Base-by-base conservation (phyloP, 768 basidiomycete genomes). In the Lactarius indigo region DNA sequence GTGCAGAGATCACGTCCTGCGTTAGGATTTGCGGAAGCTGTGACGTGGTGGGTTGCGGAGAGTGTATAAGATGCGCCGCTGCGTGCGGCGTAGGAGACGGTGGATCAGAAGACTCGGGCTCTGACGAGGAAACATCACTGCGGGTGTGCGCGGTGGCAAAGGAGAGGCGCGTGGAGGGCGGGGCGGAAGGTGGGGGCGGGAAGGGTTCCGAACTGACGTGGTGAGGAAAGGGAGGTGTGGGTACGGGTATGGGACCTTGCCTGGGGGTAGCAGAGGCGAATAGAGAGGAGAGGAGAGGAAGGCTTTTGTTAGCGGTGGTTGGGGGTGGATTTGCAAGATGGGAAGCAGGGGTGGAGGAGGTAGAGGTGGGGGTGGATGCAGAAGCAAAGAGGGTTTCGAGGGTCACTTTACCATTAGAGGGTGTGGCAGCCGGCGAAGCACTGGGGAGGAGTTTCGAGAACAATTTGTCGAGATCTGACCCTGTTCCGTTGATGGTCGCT, bases 21-120 rank as follows among this genome's bases (percentile, higher is more conserved):
- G 85, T 87, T 55, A 92, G 82, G 23, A 91, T 82, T 73, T 90
- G 88, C 0, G 89, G 88, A 7, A 80, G 78, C 13, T 82, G 72
- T 3, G 79, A 80, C 1, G 79, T 79, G 2, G 84, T 83, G 1
- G 86, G 85, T 63, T 84, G 81, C 8, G 85, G 86, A n/a, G 85
- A 84, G 61, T 83, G 78, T 41, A 87, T 85, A 8, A 79, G 74
- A 59, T 65, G 71, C 56, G 13, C 65, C 30, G 44, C 70, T 26
- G n/a, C 64, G 70, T 63, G 68, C 44, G 7, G 65, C 23, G 57
- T 62, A 17, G 66, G 62, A 7, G 66, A 67, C 0, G 50, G 26
- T 3, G 62, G 39, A 17, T 59, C 62, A 12, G 62, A 64, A 44
- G 62, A 59, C 31, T 67, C 62, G 52, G 62, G 58, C 68, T 64